Conservation (phyloP, 177 flowering plant genomes). For the Vitis hybrid region DNA sequence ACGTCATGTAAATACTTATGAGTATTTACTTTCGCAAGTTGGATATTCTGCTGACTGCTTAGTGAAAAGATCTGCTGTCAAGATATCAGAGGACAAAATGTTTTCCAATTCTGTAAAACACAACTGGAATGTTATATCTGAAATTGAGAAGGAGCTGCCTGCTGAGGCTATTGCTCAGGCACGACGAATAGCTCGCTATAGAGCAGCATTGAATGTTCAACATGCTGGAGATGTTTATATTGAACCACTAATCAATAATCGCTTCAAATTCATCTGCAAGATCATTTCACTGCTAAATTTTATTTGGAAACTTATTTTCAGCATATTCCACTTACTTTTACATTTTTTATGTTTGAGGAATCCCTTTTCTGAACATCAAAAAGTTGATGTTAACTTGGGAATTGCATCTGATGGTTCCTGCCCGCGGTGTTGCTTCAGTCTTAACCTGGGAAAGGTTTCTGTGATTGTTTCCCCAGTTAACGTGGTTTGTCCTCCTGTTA, state of each 20-base stretch:
- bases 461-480: constrained; percentile 37
- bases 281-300: constrained; percentile 26
- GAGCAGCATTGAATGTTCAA: constrained; percentile 33
- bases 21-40: constrained; percentile 44
- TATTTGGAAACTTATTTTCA: constrained; percentile 32
- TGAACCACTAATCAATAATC: constrained; percentile 8
- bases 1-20: constrained; percentile 55
- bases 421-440: constrained; percentile 27
- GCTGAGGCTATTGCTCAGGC: constrained; percentile 67
- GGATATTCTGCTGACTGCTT: constrained; percentile 46
- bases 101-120: constrained; percentile 36
- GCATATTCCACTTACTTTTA: constrained; percentile 21
- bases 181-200: constrained; percentile 64
- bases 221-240: constrained; percentile 13
- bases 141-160: constrained; percentile 62
- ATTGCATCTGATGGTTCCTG: constrained; percentile 22
- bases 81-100: constrained; percentile 35
- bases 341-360: constrained; percentile 20
- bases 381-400: constrained; percentile 19
- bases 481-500: constrained; percentile 23
- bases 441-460: constrained; percentile 46
- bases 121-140: constrained; percentile 50
- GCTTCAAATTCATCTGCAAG: constrained; percentile 20
- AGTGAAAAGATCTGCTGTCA: constrained; percentile 28
- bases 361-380: constrained; percentile 10